Percentiles rank a stretch among this genome's conserved stretches.
phyloP scores from a whole-genome alignment of 495 filamentous ascomycete species.

The Cladorrhinum samala region DNA sequence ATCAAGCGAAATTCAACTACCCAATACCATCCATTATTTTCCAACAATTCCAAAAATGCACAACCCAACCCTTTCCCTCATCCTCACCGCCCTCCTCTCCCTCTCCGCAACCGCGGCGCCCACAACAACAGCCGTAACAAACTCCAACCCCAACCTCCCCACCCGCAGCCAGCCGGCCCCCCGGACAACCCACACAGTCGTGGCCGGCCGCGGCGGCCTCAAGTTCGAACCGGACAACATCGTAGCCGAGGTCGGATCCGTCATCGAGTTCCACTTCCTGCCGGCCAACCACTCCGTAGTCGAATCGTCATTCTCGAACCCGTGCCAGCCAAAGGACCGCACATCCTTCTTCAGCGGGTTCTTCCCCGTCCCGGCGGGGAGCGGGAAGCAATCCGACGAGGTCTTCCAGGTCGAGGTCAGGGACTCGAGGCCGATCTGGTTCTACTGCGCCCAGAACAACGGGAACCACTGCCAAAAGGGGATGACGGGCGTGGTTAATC shows the following conservation, averaged over 20 bases:
- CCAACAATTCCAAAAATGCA: too few relatives aligned
- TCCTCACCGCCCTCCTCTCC: slow-evolving; percentile 5
- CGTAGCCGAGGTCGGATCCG: slow-evolving; percentile 44
- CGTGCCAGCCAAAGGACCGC: slow-evolving; percentile 40
- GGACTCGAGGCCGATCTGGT: slow-evolving; percentile 26
- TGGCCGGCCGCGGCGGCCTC: slow-evolving; percentile 43
- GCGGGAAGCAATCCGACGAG: slow-evolving; percentile 16
- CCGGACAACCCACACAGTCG: slow-evolving; percentile 41
- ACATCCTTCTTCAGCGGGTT: slow-evolving; percentile 21
- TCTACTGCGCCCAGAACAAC: slow-evolving; percentile 16
- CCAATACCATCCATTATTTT: too few relatives aligned
- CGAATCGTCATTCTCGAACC: slow-evolving; percentile 45
- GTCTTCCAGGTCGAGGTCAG: slow-evolving; percentile 32
- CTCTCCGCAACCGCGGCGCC: slow-evolving; percentile 10
- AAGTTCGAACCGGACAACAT: slow-evolving; percentile 48
- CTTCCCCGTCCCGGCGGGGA: slow-evolving; percentile 25
- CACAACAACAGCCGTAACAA: too few relatives aligned
- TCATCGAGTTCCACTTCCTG: slow-evolving; percentile 52
- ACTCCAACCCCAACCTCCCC: slow-evolving; percentile 7
- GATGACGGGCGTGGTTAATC: slow-evolving; percentile 20
- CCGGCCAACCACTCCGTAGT: slow-evolving; percentile 54
- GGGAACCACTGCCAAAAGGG: slow-evolving; percentile 17
- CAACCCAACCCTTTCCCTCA: slow-evolving; percentile 8
- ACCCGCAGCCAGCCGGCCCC: slow-evolving; percentile 5
- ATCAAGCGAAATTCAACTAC: too few relatives aligned